phyloP scores from a whole-genome alignment of 2,329 filamentous ascomycete species.

The Pseudogymnoascus sp. region DNA sequence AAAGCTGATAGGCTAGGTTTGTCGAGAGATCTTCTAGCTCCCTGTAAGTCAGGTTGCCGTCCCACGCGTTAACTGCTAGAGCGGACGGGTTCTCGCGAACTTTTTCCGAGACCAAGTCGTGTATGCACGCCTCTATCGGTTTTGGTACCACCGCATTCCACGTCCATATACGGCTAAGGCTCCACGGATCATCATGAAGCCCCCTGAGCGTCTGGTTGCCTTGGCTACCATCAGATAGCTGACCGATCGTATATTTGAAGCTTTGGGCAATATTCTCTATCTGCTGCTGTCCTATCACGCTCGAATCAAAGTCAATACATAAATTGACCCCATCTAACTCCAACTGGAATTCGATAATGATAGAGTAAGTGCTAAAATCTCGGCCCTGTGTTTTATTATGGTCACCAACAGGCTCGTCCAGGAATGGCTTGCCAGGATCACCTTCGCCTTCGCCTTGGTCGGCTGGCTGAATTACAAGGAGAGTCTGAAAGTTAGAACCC shows the following conservation, averaged over 20 bases:
- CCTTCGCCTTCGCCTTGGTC: not conserved
- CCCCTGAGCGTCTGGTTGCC: not conserved
- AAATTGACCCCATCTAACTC: slow-evolving; percentile 2
- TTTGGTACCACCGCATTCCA: not conserved
- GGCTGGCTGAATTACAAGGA: slow-evolving; percentile 20
- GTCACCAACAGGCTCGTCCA: not conserved
- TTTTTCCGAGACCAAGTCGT: slow-evolving; percentile 2
- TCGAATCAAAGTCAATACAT: slow-evolving; percentile 9
- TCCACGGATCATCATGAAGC: not conserved
- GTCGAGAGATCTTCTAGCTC: slow-evolving; percentile 22
- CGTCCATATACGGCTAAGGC: not conserved
- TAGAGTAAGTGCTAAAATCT: slow-evolving; percentile 2
- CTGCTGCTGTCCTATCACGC: not conserved
- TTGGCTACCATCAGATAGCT: not conserved
- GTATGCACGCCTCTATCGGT: not conserved
- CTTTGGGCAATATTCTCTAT: not conserved
- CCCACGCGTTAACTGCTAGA: slow-evolving; percentile 13
- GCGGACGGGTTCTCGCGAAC: slow-evolving; percentile 7
- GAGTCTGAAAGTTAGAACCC: slow-evolving; percentile 20
- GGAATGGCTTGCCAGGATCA: not conserved
- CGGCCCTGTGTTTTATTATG: not conserved
- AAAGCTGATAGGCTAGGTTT: slow-evolving; percentile 9
- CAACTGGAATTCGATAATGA: slow-evolving; percentile 4
- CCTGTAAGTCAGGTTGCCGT: slow-evolving; percentile 19
- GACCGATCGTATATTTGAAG: not conserved